These are phyloP conservation scores for Fusarium caatingaense DNA, from an alignment of 2,329 filamentous ascomycete species.

Conservation along the genomic window DNA sequence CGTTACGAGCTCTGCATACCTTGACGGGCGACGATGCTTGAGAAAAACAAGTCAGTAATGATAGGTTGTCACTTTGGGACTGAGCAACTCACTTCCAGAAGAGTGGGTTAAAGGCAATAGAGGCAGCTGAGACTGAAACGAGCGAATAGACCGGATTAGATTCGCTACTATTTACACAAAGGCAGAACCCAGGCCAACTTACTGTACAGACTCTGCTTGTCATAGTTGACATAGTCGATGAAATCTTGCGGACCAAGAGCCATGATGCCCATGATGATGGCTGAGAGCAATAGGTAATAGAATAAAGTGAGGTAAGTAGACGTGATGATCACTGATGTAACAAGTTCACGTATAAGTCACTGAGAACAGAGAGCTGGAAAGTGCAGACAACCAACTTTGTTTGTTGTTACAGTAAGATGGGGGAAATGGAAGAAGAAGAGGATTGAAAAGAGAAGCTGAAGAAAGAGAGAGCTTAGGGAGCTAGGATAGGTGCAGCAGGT, in stretches of 20 bases:
- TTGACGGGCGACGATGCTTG: conserved; percentile 83
- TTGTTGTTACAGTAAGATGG: neutral
- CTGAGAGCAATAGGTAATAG: conserved; percentile 3
- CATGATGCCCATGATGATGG: conserved; percentile 57
- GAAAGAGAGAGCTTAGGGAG: conserved; percentile 14
- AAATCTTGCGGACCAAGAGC: conserved; percentile 55
- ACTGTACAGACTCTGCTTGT: conserved; percentile 75
- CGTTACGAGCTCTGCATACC: conserved; percentile 60
- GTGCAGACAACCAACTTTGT: neutral
- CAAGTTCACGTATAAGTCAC: conserved; percentile 34
- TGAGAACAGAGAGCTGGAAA: neutral
- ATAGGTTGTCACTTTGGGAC: neutral
- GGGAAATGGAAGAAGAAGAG: neutral
- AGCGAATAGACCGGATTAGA: conserved; percentile 31
- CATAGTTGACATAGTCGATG: conserved; percentile 75
- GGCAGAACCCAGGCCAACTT: conserved; percentile 50
- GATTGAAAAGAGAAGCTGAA: conserved; percentile 3
- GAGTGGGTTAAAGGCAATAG: conserved; percentile 96
- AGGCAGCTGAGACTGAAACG: conserved; percentile 78
- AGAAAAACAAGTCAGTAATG: conserved; percentile 49
- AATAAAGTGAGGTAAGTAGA: conserved; percentile 10
- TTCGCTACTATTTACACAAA: conserved; percentile 3
- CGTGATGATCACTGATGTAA: conserved; percentile 34
- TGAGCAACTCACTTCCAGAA: conserved; percentile 91
- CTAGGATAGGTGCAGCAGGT: conserved; percentile 6